Evolutionary conservation across 225 moss, liverwort and hornwort genomes (phyloP), one percentile per base, ranked within the genome.

Genomic region (Physcomitrium patens): DNA sequence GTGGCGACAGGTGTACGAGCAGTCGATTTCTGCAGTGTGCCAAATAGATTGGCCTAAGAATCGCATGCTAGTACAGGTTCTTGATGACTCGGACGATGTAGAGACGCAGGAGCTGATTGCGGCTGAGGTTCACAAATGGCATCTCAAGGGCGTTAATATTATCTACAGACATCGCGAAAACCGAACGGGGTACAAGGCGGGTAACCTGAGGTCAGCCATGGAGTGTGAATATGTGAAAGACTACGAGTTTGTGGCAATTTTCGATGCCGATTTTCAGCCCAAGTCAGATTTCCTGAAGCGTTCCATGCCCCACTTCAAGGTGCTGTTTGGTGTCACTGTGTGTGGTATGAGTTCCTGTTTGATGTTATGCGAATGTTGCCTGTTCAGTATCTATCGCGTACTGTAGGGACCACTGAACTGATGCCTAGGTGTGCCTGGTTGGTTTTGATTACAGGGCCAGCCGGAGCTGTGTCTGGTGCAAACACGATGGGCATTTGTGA

Each of bases 251-350:
- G 96, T 96, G 31, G 79, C 94, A 13, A 96, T 96, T 51, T 94
- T 96, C 66, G 96, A 96, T 79, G 96, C 96, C 14, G 96, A 96
- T 79, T 96, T 96, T 51, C 94, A 96, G 78, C 96, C 96, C 5
- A 94, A 92, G 77, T 16, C 94, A 15, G 94, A 96, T 62, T 96
- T 96, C 70, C 80, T 96, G 63, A 92, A 87, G 88, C 88, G 86
- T 73, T 83, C 91, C 2, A 89, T 96, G 81, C 94, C 92, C 12
- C 94, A 94, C 70, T 94, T 96, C 63, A 94, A 83, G 96, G 96
- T 92, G 84, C 1, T 18, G 11, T n/a, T 43, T 44, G 23, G 15
- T 15, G n/a, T 12, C 13, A 2, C 50, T 17, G 0, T 37, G 31
- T 37, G 7, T 37, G 31, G 4, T 37, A 7, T 37, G 31, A 37